Evolutionary conservation across 2,329 filamentous ascomycete genomes (phyloP), one percentile per base, ranked within the genome.

Genomic region (Aspergillus flavus): DNA sequence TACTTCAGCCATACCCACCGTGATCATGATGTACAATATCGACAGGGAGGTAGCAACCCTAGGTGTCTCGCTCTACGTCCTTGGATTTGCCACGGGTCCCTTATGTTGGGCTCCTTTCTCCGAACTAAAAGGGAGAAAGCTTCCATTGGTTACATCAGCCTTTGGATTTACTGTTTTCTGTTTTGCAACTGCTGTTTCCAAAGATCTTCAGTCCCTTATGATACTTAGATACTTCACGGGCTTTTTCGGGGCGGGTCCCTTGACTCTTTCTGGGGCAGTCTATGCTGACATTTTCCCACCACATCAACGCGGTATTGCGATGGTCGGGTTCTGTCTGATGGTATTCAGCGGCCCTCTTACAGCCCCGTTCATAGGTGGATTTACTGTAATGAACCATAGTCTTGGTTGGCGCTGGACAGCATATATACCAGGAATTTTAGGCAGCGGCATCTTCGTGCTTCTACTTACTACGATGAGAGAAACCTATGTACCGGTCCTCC

Each of bases 371-470:
- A 73, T 82, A 6, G 80, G 79, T 12, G 72, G 76, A 1, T 76
- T 78, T 6, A 68, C 80, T 7, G 61, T 69, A 16, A 64, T 70
- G 61, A 72, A 72, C 28, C 54, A 66, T 3, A 65, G 69, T 32
- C 69, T 81, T 0, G 77, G 79, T 6, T 80, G 79, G 78, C 66
- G 77, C 57, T 81, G 79, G 79, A 77, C 76, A 1, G 71, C 76
- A 39, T 80, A 80, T 61, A 71, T 80, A 34, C 69, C 74, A 19
- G 77, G 77, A 0, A 80, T 81, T 58, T 74, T 76, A 61, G 74
- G 71, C 0, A 73, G 72, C 53, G 45, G 66, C 1, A 39, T 68
- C 3, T 63, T 66, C 21, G 26, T 64, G 6, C 61, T 61, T 6
- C 43, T 64, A 16, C 69, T 61, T 48, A 61, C 72, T 23, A 64